Conservation (phyloP, 352 stramenopile genomes). For the Phytophthora niederhauseri region DNA sequence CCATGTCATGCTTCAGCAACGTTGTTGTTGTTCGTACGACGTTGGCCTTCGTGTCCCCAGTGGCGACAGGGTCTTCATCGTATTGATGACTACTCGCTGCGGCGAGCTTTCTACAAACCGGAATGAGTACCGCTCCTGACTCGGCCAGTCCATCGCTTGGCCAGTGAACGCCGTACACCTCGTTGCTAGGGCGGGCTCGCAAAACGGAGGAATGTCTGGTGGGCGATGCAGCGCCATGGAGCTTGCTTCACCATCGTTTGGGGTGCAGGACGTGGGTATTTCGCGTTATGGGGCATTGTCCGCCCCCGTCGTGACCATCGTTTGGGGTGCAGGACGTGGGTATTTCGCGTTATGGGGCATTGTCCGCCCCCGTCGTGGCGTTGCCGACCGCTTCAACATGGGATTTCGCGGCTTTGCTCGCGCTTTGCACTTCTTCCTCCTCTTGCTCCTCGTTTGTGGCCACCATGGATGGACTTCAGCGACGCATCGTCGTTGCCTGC, state of each 20-base stretch:
- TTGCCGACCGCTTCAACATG: slow-evolving; percentile 29
- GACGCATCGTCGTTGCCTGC: slow-evolving; percentile 1
- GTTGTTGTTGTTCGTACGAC: slow-evolving; percentile 20
- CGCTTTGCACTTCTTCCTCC: slow-evolving; percentile 13
- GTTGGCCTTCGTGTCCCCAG: not conserved
- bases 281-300: slow-evolving; percentile 7
- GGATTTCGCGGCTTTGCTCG: slow-evolving; percentile 29
- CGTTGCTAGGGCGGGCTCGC: not conserved
- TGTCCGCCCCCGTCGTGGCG: slow-evolving; percentile 2
- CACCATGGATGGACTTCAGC: slow-evolving; percentile 8
- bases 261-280: not conserved
- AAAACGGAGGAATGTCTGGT: no score
- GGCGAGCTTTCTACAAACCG: not conserved
- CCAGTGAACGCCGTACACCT: not conserved
- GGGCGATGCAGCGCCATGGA: no score
- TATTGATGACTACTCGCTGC: not conserved
- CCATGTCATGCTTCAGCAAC: slow-evolving; percentile 11
- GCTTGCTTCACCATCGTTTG: not conserved
- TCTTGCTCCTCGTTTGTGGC: slow-evolving; percentile 12
- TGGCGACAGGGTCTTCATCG: slow-evolving; percentile 2
- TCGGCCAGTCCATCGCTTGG: not conserved
- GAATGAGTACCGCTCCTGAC: slow-evolving; percentile 7
- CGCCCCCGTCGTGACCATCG: slow-evolving; percentile 1
- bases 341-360: slow-evolving; percentile 15
- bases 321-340: not conserved